A percentile compares a stretch with the other conserved stretches of the same genome.
These are phyloP conservation scores for Akebia trifoliata DNA, from an alignment of 164 flowering plant genomes.

Conservation along the genomic window DNA sequence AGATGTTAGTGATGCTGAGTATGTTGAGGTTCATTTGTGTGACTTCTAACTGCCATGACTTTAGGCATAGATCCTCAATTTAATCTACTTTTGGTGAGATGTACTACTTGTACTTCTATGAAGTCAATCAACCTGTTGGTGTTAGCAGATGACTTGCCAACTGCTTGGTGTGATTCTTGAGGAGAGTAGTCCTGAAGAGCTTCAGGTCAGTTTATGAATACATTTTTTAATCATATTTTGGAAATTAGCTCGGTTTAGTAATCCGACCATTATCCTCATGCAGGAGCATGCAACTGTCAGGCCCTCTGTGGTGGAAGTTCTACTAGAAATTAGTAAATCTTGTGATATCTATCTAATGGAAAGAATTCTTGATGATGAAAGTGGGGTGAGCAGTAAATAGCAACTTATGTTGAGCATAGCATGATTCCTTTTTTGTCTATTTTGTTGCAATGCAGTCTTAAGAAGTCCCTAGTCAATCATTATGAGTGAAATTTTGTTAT, in stretches of 20 bases:
- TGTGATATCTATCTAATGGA: constrained; percentile 39
- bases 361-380: constrained; percentile 33
- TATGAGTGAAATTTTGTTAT: no score
- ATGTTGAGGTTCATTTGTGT: background rate
- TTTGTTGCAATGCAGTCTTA: no score
- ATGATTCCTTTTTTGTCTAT: no score
- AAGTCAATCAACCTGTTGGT: constrained; percentile 1
- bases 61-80: background rate
- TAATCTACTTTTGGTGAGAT: background rate
- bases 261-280: constrained; percentile 5
- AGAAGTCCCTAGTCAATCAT: no score
- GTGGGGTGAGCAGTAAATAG: constrained; percentile 21
- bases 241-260: background rate
- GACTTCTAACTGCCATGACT: background rate
- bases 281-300: constrained; percentile 36
- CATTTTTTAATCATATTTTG: constrained; percentile 1
- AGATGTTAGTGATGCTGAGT: background rate
- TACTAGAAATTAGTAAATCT: constrained; percentile 26
- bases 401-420: background rate
- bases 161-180: constrained; percentile 32
- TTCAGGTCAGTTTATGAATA: constrained; percentile 18
- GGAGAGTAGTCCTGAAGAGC: constrained; percentile 33
- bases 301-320: constrained; percentile 28
- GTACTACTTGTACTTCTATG: background rate
- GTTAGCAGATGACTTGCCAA: constrained; percentile 31